Conservation (phyloP, 2,329 filamentous ascomycete species). For the Alternaria panax region DNA sequence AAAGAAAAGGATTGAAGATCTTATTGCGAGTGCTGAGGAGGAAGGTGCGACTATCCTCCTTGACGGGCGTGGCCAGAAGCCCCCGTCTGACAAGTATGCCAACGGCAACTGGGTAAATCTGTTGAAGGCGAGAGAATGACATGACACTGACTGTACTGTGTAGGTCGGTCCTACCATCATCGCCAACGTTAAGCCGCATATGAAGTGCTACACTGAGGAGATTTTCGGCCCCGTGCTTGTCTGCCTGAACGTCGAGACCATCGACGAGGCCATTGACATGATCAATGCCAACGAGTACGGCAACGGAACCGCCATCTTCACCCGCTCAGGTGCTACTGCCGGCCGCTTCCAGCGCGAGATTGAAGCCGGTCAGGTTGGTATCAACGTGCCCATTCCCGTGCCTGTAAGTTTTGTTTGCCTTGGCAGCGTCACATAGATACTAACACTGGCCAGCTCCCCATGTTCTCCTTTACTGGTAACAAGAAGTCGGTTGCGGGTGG, state of each 20-base stretch:
- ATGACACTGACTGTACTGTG: constrained; percentile 22
- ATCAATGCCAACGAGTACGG: constrained; percentile 89
- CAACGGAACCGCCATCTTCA: constrained; percentile 87
- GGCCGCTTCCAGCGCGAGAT: constrained; percentile 81
- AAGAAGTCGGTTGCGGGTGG: constrained; percentile 92
- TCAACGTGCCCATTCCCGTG: constrained; percentile 82
- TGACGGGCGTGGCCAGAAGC: constrained; percentile 77
- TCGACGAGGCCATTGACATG: constrained; percentile 80
- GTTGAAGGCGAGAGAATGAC: background rate
- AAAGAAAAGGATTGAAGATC: constrained; percentile 76
- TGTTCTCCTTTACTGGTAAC: constrained; percentile 72
- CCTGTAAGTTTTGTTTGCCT: constrained; percentile 40
- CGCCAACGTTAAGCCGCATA: constrained; percentile 77
- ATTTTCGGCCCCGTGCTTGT: constrained; percentile 87
- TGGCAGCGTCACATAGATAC: background rate
- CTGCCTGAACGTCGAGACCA: constrained; percentile 77
- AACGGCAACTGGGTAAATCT: constrained; percentile 76
- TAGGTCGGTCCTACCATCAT: constrained; percentile 83
- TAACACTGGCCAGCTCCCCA: constrained; percentile 55
- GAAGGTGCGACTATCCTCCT: constrained; percentile 85
- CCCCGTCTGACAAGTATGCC: constrained; percentile 75
- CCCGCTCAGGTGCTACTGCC: constrained; percentile 76
- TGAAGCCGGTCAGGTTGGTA: constrained; percentile 84
- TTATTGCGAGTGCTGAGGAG: constrained; percentile 78
- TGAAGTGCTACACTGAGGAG: constrained; percentile 86